Base-by-base conservation (phyloP, 805 yeast species). In the Sugiyamaella americana region DNA sequence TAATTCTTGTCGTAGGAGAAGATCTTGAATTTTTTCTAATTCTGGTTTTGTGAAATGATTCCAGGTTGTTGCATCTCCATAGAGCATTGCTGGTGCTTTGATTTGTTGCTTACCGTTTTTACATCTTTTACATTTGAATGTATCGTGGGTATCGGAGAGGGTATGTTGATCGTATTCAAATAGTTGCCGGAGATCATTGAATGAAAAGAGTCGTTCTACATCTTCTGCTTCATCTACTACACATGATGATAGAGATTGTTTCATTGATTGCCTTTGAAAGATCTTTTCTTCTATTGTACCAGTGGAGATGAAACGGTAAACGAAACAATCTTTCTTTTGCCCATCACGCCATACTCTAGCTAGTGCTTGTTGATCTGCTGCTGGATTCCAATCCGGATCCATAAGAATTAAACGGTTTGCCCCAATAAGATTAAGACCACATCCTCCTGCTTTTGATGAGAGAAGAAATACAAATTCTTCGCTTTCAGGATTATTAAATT, bases 321-420 rank as follows among this genome's bases (percentile, higher is more conserved):
- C 93, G 59, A 84, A 91, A 69, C 98, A 93, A 63, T 86, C 95
- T 65, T 91, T 93, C 72, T 86, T 91, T 61, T 91, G 98, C 0
- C 98, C 98, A 67, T 93, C 98, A 73, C 98, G 80, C 98, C 98
- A 93, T 3, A 93, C 96, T 64, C 98, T 77, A 0, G 98, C 98
- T 51, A 93, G 71, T 0, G 98, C 98, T 66, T 91, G 98, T 63
- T 93, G 98, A 61, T 91, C 98, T 1, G 96, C 83, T 0, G 98
- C 98, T 0, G 98, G 98, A 59, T 91, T 91, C 98, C 98, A 93
- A 63, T 93, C 98, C 0, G 84, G 84, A 62, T 93, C 98, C 60
- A 93, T 72, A 41, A 93, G 69, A 18, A 93, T 78, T 51, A 93
- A 70, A 52, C 98, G 74, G 55, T 93, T 93, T 2, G 98, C 98